Evolutionary conservation across 805 yeast species (phyloP).

Genomic region (Phaffomyces thermotolerans): DNA sequence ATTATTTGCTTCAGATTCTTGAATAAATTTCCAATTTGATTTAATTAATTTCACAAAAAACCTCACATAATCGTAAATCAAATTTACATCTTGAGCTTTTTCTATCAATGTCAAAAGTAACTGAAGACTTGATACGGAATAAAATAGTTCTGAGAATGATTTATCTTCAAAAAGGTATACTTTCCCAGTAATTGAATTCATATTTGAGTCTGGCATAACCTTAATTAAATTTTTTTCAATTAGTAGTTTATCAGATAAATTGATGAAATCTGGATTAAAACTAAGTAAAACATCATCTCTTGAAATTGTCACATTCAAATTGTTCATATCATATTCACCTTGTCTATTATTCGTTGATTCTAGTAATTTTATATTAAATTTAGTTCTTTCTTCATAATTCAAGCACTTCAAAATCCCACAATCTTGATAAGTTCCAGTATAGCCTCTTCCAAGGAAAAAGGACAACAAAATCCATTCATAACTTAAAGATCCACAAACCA

Average conservation of each 20-base stretch:
- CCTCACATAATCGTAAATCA: constrained; percentile 29
- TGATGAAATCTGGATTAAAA: constrained; percentile 12
- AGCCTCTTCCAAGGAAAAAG: constrained; percentile 40
- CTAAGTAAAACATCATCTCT: constrained; percentile 14
- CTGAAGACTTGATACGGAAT: constrained; percentile 44
- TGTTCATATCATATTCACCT: constrained; percentile 15
- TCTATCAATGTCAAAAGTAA: constrained; percentile 42
- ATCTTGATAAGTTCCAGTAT: constrained; percentile 40
- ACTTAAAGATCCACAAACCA: constrained; percentile 31
- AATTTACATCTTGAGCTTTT: constrained; percentile 27
- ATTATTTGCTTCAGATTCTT: constrained; percentile 51
- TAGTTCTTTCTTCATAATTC: constrained; percentile 29
- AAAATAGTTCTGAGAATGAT: constrained; percentile 16
- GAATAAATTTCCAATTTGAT: constrained; percentile 42
- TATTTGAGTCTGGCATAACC: not conserved
- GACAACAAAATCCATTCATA: constrained; percentile 47
- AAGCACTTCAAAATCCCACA: constrained; percentile 33
- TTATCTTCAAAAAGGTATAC: constrained; percentile 3
- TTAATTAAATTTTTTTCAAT: not conserved
- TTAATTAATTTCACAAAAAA: constrained; percentile 37
- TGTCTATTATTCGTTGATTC: constrained; percentile 24
- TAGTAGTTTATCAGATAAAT: not conserved
- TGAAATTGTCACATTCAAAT: constrained; percentile 12
- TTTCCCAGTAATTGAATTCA: constrained; percentile 7
- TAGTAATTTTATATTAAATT: constrained; percentile 28